Evolutionary conservation across 2,329 filamentous ascomycete species (phyloP), one percentile per base, ranked within the genome.

Genomic region (Capronia epimyces): DNA sequence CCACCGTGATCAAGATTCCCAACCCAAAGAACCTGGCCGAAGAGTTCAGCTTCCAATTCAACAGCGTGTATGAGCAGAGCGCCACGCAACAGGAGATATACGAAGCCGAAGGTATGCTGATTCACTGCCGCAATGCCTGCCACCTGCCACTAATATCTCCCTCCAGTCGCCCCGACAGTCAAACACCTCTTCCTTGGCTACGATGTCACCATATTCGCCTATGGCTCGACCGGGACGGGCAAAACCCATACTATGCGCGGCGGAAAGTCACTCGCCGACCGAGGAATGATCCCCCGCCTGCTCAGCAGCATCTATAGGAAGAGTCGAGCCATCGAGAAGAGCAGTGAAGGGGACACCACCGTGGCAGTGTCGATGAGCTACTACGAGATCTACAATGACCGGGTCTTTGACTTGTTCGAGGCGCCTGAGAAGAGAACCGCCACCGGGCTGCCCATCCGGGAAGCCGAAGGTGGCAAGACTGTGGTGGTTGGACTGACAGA

Each of bases 211-310:
- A 81, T 95, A 50, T 95, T 96, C 65, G 89, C 90, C 22, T 95
- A 96, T 66, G 90, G 90, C 54, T 88, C 91, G 53, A 95, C 90
- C 0, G 90, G 90, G 41, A 95, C 89, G 0, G 90, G 90, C 49
- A 96, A 96, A 72, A 96, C 90, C 53, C 88, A 95, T 70, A 96
- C 90, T 2, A 95, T 96, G 89, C 84, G 90, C 58, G 90, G 90
- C 59, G 90, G 90, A 32, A 81, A 94, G 69, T 87, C 86, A 65
- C 76, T 95, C 49, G 84, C 86, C 3, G 89, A 95, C 49, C 80
- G 90, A 61, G 90, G 90, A 55, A 85, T 93, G 32, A 95, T 96
- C 60, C 90, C 90, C 12, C 77, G 90, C 53, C 72, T 95, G 49
- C 76, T 96, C 37, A 94, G 88, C 69, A 82, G 81, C 60, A 86